A percentile compares a stretch with the other conserved stretches of the same genome.
These are phyloP conservation scores for Xylariomycetidae sp. DNA, from an alignment of 2,329 filamentous ascomycete species.

Conservation along the genomic window DNA sequence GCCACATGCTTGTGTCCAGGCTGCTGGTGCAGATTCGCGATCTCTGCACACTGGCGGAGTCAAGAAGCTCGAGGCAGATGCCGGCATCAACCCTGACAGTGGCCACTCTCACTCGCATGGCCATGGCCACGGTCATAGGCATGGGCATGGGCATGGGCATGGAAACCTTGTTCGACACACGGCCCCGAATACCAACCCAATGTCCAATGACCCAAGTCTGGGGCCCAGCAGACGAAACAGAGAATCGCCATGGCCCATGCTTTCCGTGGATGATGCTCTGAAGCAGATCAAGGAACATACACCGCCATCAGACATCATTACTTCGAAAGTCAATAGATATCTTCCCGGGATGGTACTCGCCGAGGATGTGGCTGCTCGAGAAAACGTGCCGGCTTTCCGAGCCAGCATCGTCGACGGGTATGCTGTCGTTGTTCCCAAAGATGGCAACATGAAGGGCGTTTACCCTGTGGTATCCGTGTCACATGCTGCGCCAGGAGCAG, in stretches of 20 bases:
- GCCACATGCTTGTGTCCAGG: constrained; percentile 90
- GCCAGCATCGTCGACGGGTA: constrained; percentile 98
- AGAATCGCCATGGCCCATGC: constrained; percentile 87
- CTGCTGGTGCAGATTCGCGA: constrained; percentile 76
- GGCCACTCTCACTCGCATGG: constrained; percentile 44
- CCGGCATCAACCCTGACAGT: constrained; percentile 48
- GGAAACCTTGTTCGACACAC: constrained; percentile 69
- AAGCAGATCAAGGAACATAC: constrained; percentile 66
- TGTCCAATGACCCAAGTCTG: constrained; percentile 56
- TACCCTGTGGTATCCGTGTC: constrained; percentile 86
- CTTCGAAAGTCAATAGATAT: constrained; percentile 53
- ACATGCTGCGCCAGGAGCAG: constrained; percentile 71
- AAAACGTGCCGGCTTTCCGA: constrained; percentile 86
- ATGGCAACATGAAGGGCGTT: constrained; percentile 63
- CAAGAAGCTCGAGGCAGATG: constrained; percentile 77
- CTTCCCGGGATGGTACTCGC: constrained; percentile 77
- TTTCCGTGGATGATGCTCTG: constrained; percentile 77
- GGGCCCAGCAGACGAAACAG: constrained; percentile 68
- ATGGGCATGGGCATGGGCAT: constrained; percentile 55
- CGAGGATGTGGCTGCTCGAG: constrained; percentile 70
- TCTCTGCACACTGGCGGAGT: constrained; percentile 73
- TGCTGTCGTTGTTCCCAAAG: constrained; percentile 63
- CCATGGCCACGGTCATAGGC: constrained; percentile 46
- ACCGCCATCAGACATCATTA: constrained; percentile 53
- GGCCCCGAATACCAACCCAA: constrained; percentile 47